These are phyloP conservation scores for Sistotremastrum niveocremeum DNA, from an alignment of 768 basidiomycete genomes.

Conservation along the genomic window DNA sequence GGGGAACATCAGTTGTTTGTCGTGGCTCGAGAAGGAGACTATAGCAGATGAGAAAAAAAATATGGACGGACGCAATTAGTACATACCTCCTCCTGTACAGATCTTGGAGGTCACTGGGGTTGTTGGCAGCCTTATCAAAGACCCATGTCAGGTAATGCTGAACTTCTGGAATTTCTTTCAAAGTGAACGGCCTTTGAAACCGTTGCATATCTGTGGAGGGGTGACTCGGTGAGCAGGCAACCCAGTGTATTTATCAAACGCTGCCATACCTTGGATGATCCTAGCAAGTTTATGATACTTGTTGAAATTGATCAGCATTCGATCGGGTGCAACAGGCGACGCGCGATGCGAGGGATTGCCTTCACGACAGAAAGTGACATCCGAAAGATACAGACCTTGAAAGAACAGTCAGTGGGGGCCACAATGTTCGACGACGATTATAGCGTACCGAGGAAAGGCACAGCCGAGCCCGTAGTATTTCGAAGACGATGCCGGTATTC, in stretches of 20 bases:
- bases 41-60: not conserved
- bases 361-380: slow-evolving; percentile 90
- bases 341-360: slow-evolving; percentile 81
- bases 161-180: slow-evolving; percentile 82
- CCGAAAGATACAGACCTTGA: slow-evolving; percentile 73
- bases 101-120: slow-evolving; percentile 74
- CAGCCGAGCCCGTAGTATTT: slow-evolving; percentile 80
- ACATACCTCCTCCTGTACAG: slow-evolving; percentile 72
- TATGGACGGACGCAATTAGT: not conserved
- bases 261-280: slow-evolving; percentile 60
- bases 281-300: slow-evolving; percentile 86
- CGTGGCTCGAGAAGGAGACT: slow-evolving; percentile 77
- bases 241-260: not conserved
- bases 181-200: slow-evolving; percentile 75
- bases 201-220: slow-evolving; percentile 66
- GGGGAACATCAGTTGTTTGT: slow-evolving; percentile 59
- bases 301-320: slow-evolving; percentile 88
- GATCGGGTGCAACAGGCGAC: slow-evolving; percentile 59
- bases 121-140: slow-evolving; percentile 54
- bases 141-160: slow-evolving; percentile 64
- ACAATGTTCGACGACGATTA: not conserved
- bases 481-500: slow-evolving; percentile 84
- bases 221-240: not conserved
- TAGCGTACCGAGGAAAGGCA: slow-evolving; percentile 80
- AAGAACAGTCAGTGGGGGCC: slow-evolving; percentile 5